A percentile compares a stretch with the other conserved stretches of the same genome.
Conservation (phyloP, 495 filamentous ascomycete species). For the Platismatia glauca region DNA sequence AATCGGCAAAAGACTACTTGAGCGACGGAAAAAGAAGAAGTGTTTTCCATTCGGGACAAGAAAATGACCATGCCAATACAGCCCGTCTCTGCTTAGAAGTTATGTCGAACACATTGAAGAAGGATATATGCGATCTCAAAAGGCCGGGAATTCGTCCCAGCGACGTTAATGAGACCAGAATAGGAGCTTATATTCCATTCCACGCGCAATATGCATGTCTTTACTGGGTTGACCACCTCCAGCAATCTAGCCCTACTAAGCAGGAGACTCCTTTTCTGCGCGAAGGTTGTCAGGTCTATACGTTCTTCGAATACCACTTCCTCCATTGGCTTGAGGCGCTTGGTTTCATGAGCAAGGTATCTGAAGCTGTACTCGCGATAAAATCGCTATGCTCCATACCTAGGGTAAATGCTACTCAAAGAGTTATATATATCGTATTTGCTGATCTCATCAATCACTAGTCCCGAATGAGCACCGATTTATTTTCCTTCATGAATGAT, state of each 20-base stretch:
- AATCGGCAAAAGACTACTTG: neutral
- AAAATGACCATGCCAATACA: neutral
- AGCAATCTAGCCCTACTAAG: constrained; percentile 4
- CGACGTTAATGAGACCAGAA: neutral
- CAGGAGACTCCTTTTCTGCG: neutral
- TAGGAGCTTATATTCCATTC: neutral
- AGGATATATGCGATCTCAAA: neutral
- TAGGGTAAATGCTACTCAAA: neutral
- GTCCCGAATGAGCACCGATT: neutral
- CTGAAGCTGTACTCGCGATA: constrained; percentile 12
- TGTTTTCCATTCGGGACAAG: neutral
- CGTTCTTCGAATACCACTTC: constrained; percentile 20
- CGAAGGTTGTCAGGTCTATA: constrained; percentile 19
- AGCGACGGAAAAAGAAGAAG: neutral
- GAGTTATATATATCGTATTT: neutral
- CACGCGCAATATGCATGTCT: constrained; percentile 26
- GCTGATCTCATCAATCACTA: constrained; percentile 5
- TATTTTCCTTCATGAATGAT: constrained; percentile 4
- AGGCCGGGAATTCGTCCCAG: neutral
- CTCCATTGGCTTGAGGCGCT: constrained; percentile 25
- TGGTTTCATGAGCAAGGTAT: constrained; percentile 19
- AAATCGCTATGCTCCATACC: constrained; percentile 2
- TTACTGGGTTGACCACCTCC: constrained; percentile 29
- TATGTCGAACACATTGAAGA: neutral
- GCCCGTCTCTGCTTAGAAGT: neutral